Evolutionary conservation across 2,329 filamentous ascomycete species (phyloP).

Genomic region (Monilinia fructicola): DNA sequence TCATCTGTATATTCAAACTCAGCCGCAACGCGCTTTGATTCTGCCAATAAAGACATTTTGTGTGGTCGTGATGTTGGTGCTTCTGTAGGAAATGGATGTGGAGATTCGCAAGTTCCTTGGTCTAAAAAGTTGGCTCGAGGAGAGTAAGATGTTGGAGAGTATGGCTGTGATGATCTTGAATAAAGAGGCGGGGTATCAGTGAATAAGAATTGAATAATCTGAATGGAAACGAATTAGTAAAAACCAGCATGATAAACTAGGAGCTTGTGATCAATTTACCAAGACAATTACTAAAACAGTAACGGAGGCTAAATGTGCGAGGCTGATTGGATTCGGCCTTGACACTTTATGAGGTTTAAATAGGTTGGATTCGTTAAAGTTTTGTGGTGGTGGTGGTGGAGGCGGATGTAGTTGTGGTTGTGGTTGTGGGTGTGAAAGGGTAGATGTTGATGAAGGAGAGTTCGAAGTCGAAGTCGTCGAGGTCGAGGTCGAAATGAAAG

Average conservation of each 20-base stretch:
- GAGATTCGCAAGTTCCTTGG: constrained; percentile 55
- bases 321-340: constrained; percentile 32
- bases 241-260: not conserved
- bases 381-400: not conserved
- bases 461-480: not conserved
- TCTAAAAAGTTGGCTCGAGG: constrained; percentile 46
- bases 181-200: constrained; percentile 38
- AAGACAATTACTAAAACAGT: constrained; percentile 39
- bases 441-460: not conserved
- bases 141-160: constrained; percentile 42
- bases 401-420: not conserved
- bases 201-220: constrained; percentile 56
- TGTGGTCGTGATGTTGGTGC: constrained; percentile 55
- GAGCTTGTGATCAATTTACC: constrained; percentile 29
- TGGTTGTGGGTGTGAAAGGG: not conserved
- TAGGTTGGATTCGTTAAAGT: not conserved
- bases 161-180: constrained; percentile 41
- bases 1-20: constrained; percentile 83
- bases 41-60: constrained; percentile 63
- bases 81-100: constrained; percentile 53
- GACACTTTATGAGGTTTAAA: constrained; percentile 33
- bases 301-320: constrained; percentile 40
- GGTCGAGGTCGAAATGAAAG: not conserved
- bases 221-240: constrained; percentile 20
- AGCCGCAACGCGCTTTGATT: constrained; percentile 76